Conservation (phyloP, 2,329 filamentous ascomycete genomes). For the Cryphonectria radicalis region DNA sequence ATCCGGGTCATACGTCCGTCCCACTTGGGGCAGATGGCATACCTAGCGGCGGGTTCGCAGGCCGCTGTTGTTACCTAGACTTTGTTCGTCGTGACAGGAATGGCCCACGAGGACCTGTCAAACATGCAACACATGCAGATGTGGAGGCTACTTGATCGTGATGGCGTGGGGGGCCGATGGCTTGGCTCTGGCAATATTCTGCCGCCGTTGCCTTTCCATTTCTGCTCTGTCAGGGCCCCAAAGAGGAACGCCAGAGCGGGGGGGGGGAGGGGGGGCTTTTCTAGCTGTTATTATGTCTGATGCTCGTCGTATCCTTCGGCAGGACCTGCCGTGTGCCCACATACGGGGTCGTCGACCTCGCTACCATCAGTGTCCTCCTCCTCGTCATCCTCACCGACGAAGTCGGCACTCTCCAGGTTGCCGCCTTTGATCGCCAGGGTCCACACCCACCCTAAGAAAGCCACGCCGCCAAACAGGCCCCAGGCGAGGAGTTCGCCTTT, state of each 20-base stretch:
- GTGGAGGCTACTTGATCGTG: background rate
- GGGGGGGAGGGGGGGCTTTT: too few relatives aligned
- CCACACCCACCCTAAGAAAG: constrained; percentile 77
- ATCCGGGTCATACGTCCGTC: background rate
- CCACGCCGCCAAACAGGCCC: constrained; percentile 83
- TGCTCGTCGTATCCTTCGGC: background rate
- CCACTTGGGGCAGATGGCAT: background rate
- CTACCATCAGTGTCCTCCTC: constrained; percentile 38
- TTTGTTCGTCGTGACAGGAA: background rate
- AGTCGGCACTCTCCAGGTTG: constrained; percentile 64
- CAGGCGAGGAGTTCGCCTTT: constrained; percentile 88
- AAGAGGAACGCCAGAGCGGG: background rate
- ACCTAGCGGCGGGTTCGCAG: background rate
- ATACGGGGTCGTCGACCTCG: constrained; percentile 23
- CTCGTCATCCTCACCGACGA: constrained; percentile 44
- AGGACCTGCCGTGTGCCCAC: background rate
- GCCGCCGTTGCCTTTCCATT: background rate
- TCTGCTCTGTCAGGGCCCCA: background rate
- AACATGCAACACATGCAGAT: background rate
- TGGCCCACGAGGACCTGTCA: background rate
- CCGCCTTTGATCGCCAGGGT: constrained; percentile 76
- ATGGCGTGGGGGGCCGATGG: background rate
- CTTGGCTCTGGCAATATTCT: background rate
- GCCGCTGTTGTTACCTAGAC: background rate
- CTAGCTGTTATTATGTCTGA: background rate